These are phyloP conservation scores for Sporothrix globosa DNA, from an alignment of 2,329 filamentous ascomycete species.

Conservation along the genomic window DNA sequence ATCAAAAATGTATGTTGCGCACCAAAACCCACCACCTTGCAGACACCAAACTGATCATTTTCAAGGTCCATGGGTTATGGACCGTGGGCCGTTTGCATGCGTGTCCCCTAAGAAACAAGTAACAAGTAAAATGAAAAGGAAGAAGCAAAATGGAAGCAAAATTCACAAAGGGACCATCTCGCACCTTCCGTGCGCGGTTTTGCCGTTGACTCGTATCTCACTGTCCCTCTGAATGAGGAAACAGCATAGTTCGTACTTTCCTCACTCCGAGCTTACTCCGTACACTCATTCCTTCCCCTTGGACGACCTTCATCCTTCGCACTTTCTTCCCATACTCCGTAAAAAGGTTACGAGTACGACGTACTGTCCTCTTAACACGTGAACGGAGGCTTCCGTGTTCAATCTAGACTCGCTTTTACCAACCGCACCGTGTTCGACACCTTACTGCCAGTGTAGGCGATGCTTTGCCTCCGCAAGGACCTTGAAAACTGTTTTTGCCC, in stretches of 20 bases:
- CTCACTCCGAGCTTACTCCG: not conserved
- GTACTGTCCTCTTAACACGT: not conserved
- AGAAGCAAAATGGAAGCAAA: not conserved
- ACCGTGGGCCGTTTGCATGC: not conserved
- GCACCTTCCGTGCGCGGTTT: not conserved
- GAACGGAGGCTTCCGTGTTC: constrained; percentile 1
- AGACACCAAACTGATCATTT: not conserved
- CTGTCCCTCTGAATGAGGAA: not conserved
- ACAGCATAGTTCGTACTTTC: not conserved
- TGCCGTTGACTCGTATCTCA: not conserved
- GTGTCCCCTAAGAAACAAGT: not conserved
- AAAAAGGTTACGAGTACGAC: not conserved
- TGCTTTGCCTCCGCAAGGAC: no score
- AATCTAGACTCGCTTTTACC: not conserved
- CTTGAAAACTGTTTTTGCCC: not conserved
- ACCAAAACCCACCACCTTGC: not conserved
- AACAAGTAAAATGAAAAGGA: no score
- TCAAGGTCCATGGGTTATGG: constrained; percentile 5
- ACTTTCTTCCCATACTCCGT: no score
- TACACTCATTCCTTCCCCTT: not conserved
- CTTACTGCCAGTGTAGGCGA: no score
- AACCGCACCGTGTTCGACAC: not conserved
- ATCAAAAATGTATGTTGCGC: not conserved
- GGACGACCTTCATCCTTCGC: no score
- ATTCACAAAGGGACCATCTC: constrained; percentile 11